Conservation (phyloP, 2,329 filamentous ascomycete genomes). For the Colletotrichum spinosum region DNA sequence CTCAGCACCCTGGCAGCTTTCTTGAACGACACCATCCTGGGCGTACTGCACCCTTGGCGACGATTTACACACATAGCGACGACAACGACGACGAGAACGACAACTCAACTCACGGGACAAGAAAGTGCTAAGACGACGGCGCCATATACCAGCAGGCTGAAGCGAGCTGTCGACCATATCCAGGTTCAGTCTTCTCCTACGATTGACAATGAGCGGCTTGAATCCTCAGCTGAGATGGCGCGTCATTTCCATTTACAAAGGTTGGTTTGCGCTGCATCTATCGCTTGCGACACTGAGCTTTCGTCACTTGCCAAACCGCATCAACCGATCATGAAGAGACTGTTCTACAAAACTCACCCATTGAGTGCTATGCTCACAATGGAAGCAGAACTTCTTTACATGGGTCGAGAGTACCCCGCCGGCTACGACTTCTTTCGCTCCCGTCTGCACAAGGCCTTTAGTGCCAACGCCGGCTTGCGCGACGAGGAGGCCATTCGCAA, state of each 20-base stretch:
- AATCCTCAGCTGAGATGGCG: constrained; percentile 76
- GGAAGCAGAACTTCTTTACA: constrained; percentile 78
- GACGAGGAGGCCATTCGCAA: constrained; percentile 81
- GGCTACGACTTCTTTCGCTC: constrained; percentile 85
- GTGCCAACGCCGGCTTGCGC: constrained; percentile 75
- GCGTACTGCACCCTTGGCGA: too few relatives aligned
- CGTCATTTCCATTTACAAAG: constrained; percentile 91
- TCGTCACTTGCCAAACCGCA: background rate
- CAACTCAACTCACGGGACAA: background rate
- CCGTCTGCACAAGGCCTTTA: constrained; percentile 87
- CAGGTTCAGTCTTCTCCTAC: too few relatives aligned
- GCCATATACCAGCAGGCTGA: too few relatives aligned
- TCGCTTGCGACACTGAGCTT: background rate
- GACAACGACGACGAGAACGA: background rate
- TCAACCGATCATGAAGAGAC: background rate
- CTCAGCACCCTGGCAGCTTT: background rate
- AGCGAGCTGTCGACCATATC: too few relatives aligned
- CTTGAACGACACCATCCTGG: background rate
- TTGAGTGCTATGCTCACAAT: background rate
- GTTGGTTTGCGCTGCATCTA: constrained; percentile 53
- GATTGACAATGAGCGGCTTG: constrained; percentile 37
- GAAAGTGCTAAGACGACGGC: too few relatives aligned
- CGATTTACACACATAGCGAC: background rate
- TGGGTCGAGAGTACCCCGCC: constrained; percentile 88
- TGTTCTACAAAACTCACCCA: too few relatives aligned